Conservation (phyloP, 2,329 filamentous ascomycete species). For the Malbranchea cinnamomea region DNA sequence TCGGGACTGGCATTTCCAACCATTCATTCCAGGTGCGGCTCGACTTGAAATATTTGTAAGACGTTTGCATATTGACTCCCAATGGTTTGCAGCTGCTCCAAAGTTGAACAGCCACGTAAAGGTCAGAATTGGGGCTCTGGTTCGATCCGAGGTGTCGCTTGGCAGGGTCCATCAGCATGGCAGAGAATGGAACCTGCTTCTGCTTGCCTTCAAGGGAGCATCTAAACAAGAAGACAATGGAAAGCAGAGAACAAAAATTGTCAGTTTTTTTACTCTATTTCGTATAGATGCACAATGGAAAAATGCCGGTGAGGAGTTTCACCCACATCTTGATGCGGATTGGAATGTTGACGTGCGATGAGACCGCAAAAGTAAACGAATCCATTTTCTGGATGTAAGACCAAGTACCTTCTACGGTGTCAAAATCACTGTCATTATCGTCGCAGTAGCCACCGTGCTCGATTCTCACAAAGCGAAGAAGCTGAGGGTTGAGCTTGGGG, state of each 20-base stretch:
- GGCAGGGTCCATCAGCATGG: constrained; percentile 61
- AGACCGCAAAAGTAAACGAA: constrained; percentile 87
- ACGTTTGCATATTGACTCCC: constrained; percentile 79
- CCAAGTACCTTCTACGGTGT: not conserved
- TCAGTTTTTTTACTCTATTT: not conserved
- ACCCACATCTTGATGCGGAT: constrained; percentile 49
- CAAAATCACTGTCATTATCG: not conserved
- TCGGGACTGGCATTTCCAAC: constrained; percentile 73
- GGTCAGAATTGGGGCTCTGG: constrained; percentile 65
- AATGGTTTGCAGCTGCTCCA: constrained; percentile 94
- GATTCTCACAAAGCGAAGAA: no score
- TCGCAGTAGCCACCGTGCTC: no score
- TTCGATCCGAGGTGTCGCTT: constrained; percentile 81
- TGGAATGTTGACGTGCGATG: constrained; percentile 64
- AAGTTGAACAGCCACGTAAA: constrained; percentile 83
- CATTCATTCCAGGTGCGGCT: constrained; percentile 79
- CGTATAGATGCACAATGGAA: no score
- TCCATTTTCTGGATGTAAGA: constrained; percentile 51
- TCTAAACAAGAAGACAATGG: constrained; percentile 34
- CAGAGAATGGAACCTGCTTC: constrained; percentile 59
- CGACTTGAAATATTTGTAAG: constrained; percentile 78
- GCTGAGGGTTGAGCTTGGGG: no score
- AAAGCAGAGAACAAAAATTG: not conserved
- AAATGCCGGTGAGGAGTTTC: no score
- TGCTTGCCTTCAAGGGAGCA: constrained; percentile 66